Base-by-base conservation (phyloP, 2,329 filamentous ascomycete species). In the Xylariales sp. region DNA sequence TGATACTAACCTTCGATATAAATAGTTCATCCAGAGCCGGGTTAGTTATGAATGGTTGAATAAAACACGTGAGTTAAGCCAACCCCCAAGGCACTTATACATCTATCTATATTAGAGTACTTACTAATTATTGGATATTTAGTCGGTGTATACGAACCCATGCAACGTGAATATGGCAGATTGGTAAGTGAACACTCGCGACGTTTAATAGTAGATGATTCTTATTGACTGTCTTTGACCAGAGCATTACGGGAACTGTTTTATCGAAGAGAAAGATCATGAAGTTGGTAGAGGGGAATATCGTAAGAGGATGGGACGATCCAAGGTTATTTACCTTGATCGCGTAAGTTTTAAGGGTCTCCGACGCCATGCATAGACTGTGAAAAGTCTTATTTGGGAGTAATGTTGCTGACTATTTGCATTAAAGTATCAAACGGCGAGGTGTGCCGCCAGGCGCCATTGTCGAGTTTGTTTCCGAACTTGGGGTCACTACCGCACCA, bases 11-110 rank as follows among this genome's bases (percentile, higher is more conserved):
- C 14, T 23, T 28, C 39, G 18, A 16, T 39, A 23, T 23, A 28
- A 46, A 61, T 45, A 65, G 79, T 97, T 98, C 75, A 89, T 94
- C 72, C 88, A 93, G 59, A 91, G 92, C 23, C 85, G 95, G 67
- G 90, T 92, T 54, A 96, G 93, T 46, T 99, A 98, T 77, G 94
- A 98, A 77, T 98, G 88, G 89, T 84, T 98, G 41, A 93, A 96
- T 79, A 90, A 93, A 80, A 87, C 89, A 10, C 85, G 63, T 62
- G 36, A 62, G 53, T 60, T 49, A 28, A 23, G 23, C 8, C 30
- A 5, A 1, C 45, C 23, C 12, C 16, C 18, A 8, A 34, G 28
- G n/a, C 6, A 18, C 2, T 34, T 34, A 34, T 16, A 1, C n/a
- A 34, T 9, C 14, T 46, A 23, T 32, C 12, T 28, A 8, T 7